Conservation (phyloP, 1,284 basidiomycete genomes). For the Porogramme epimiltina region DNA sequence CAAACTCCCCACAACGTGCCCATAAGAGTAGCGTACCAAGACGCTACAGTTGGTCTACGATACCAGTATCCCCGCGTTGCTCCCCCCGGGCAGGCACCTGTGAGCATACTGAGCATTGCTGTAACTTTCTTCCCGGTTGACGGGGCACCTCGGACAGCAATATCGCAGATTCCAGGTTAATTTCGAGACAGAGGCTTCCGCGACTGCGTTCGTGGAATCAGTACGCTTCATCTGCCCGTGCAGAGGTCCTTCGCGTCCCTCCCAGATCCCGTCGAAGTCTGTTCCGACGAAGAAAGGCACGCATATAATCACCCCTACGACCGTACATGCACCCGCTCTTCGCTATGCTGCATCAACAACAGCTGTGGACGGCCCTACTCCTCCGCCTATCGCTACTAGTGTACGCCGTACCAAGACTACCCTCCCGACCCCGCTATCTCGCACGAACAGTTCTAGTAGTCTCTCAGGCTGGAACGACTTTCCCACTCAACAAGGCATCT, state of each 20-base stretch:
- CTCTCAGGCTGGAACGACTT: neutral
- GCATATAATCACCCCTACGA: neutral
- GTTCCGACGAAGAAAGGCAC: neutral
- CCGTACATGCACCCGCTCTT: neutral
- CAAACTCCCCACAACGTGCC: conserved; percentile 54
- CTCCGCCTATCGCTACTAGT: no score
- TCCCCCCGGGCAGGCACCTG: conserved; percentile 41
- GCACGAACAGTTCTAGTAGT: neutral
- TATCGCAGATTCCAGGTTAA: conserved; percentile 77
- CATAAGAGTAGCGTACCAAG: conserved; percentile 75
- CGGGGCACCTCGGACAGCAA: conserved; percentile 37
- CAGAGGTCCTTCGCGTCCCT: conserved; percentile 32
- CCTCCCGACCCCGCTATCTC: no score
- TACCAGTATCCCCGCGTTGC: conserved; percentile 56
- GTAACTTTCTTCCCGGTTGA: neutral
- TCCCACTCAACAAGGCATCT: neutral
- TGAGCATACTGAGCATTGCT: conserved; percentile 28
- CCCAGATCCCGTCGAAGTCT: neutral
- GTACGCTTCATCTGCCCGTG: conserved; percentile 73
- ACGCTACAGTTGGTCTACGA: conserved; percentile 69
- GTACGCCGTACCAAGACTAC: no score
- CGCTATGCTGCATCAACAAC: neutral
- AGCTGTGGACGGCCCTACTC: neutral
- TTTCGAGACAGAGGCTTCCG: conserved; percentile 50
- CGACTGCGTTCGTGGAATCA: conserved; percentile 57